Base-by-base conservation (phyloP, 768 basidiomycete species). In the Coprinopsis cinerea region DNA sequence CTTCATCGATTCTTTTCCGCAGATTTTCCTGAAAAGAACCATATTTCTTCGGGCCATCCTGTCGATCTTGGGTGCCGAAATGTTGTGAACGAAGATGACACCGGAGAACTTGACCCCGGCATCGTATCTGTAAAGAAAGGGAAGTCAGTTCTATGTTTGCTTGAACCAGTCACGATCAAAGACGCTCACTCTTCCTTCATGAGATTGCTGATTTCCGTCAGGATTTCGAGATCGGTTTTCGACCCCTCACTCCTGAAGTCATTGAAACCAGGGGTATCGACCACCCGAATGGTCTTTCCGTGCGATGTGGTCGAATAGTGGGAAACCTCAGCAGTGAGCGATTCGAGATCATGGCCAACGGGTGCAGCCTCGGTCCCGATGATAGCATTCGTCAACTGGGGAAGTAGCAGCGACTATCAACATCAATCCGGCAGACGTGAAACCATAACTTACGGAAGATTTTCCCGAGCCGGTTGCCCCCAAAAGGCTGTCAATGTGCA, bases 61-160 rank as follows among this genome's bases (percentile, higher is more conserved):
- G 39, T 64, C 64, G 59, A 71, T 64, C 23, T 65, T 54, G 56
- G 64, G 54, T 39, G 69, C 72, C 2, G 58, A 55, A 51, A 73
- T 71, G n/a, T 68, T 67, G 53, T 73, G 71, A 56, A 73, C 59
- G 54, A 71, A 72, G 37, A 73, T 63, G 58, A 73, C 61, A 10
- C 71, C 72, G 15, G 40, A 42, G 40, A 49, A 32, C 4, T 41
- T 42, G 18, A 13, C 22, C 3, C 30, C 20, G 10, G 20, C n/a
- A 1, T 49, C 48, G 26, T 30, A 18, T n/a, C 39, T 49, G 17
- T 23, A 1, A 17, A 39, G 17, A 9, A 39, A 6, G 36, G 11
- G 17, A 5, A 1, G 10, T 30, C 22, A 26, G 22, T 17, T 11
- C 10, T 30, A n/a, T 10, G 27, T 27, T n/a, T 26, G 41, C 41